A percentile compares a stretch with the other conserved stretches of the same genome.
phyloP scores from a whole-genome alignment of 371 early-diverging fungal genomes.

The Conidiobolus incongruus region DNA sequence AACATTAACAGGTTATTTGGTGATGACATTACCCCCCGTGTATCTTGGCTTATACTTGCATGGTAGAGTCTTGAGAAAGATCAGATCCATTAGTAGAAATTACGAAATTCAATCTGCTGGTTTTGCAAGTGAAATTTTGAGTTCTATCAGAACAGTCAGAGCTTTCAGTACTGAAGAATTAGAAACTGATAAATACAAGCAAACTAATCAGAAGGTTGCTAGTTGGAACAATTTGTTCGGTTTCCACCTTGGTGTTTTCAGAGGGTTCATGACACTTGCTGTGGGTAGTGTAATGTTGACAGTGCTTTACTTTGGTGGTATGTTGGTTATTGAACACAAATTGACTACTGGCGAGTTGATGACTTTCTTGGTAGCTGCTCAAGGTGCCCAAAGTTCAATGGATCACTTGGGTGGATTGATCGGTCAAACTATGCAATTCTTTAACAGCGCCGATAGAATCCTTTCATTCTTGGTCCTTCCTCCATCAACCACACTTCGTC shows the following conservation, averaged over 20 bases:
- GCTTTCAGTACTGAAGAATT: slow-evolving; percentile 44
- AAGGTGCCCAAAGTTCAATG: slow-evolving; percentile 47
- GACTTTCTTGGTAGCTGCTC: slow-evolving; percentile 54
- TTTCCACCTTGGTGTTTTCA: slow-evolving; percentile 35
- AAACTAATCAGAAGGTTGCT: background rate
- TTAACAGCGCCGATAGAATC: background rate
- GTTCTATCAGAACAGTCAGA: slow-evolving; percentile 49
- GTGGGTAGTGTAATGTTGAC: slow-evolving; percentile 14
- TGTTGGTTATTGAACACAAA: slow-evolving; percentile 33
- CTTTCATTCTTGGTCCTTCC: background rate
- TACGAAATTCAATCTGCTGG: background rate
- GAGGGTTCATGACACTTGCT: background rate
- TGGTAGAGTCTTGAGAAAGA: background rate
- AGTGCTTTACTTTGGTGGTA: slow-evolving; percentile 52
- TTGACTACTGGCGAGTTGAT: slow-evolving; percentile 43
- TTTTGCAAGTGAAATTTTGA: slow-evolving; percentile 44
- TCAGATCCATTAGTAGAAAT: background rate
- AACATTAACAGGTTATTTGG: background rate
- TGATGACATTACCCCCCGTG: background rate
- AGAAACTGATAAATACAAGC: slow-evolving; percentile 25
- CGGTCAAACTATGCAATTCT: slow-evolving; percentile 40
- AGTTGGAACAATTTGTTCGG: slow-evolving; percentile 8
- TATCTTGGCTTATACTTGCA: background rate
- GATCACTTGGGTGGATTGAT: slow-evolving; percentile 44
- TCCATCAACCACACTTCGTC: background rate